Base-by-base conservation (phyloP, 2,329 filamentous ascomycete genomes). In the Monilinia fructigena region DNA sequence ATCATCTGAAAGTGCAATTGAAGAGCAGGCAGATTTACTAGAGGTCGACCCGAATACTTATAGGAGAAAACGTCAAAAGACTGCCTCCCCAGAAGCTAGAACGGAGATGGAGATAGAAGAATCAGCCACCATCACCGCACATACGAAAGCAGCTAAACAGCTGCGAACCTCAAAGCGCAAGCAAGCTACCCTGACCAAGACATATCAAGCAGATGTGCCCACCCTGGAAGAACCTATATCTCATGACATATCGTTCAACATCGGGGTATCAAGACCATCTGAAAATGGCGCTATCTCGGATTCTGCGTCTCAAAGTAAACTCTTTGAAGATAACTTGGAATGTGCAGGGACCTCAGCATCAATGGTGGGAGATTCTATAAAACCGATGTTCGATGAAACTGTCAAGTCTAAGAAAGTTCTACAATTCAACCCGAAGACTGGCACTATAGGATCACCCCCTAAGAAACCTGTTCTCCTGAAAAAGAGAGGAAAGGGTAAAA, bases 371-470 rank as follows among this genome's bases (percentile, higher is more conserved):
- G 20, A 55, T 40, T 40, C 50, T 8, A 31, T 40, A 47, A 64
- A 52, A 7, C 23, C 28, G 45, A 18, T 8, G 12, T 26, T 45
- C 12, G 56, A 61, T n/a, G 52, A 65, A 52, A 42, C 63, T 2
- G 60, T 45, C 3, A 80, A 79, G 62, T 78, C 81, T 0, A 80
- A 78, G 54, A 87, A 83, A 69, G 70, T 88, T 0, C 75, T 88
- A 26, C 82, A 79, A 68, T 80, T 87, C 71, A 87, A 89, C 68
- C 80, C 80, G 1, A 84, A 82, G 68, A 88, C 86, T 1, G 86
- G 86, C 6, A 89, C 86, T 2, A 82, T 88, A 60, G 85, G 86
- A 4, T 85, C 86, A 5, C 85, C 87, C 0, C 86, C 86, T 0
- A 78, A 80, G 4, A 89, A 86, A 70, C 72, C 74, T 1, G 58